A percentile compares a stretch with the other conserved stretches of the same genome.
Evolutionary conservation across 176 grass and related monocot genomes (phyloP).

Genomic region (Oryza australiensis): DNA sequence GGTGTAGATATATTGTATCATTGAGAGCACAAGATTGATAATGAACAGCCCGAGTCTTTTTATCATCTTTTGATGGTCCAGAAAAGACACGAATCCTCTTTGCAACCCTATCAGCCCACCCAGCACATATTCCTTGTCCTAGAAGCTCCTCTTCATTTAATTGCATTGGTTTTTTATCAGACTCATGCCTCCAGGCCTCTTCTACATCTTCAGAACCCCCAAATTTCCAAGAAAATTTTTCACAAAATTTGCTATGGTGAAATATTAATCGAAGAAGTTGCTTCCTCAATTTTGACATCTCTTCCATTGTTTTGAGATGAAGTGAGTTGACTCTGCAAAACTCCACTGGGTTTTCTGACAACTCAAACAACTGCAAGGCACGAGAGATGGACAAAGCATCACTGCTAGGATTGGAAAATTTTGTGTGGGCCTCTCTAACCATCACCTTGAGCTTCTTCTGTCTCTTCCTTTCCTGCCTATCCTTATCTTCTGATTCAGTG

Average conservation of each 20-base stretch:
- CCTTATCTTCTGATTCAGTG: constrained; percentile 40
- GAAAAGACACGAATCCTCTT: constrained; percentile 54
- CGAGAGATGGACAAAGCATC: constrained; percentile 85
- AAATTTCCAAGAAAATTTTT: constrained; percentile 80
- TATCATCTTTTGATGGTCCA: constrained; percentile 53
- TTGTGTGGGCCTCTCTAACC: constrained; percentile 64
- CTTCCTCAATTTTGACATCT: constrained; percentile 97
- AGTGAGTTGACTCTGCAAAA: constrained; percentile 88
- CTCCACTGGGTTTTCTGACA: constrained; percentile 55
- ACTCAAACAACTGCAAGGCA: constrained; percentile 81
- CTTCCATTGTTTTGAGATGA: constrained; percentile 96
- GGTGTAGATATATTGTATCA: constrained; percentile 77
- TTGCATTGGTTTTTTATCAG: constrained; percentile 56
- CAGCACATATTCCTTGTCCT: constrained; percentile 80
- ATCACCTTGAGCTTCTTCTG: constrained; percentile 60
- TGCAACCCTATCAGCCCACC: constrained; percentile 93
- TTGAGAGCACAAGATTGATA: constrained; percentile 73
- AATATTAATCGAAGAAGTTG: constrained; percentile 84
- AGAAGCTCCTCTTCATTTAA: constrained; percentile 78
- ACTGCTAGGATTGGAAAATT: constrained; percentile 76
- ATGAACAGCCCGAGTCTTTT: constrained; percentile 54
- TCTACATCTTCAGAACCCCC: constrained; percentile 70
- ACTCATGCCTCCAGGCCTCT: constrained; percentile 60
- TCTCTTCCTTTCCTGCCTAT: constrained; percentile 50
- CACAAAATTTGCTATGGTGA: constrained; percentile 65